These are phyloP conservation scores for Raphanus sativus DNA, from an alignment of 345 rosid genomes.

Conservation along the genomic window DNA sequence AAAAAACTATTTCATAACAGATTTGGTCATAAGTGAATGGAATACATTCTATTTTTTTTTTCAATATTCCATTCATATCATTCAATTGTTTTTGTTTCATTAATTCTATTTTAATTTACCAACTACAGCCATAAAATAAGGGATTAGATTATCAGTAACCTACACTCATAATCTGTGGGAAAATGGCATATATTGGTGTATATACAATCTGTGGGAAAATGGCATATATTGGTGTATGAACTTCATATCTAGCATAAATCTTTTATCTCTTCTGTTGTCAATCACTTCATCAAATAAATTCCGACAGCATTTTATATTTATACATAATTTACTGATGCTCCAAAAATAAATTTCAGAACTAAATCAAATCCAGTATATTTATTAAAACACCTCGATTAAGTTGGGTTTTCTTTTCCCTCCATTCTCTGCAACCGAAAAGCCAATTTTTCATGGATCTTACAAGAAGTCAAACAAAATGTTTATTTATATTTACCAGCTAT, in stretches of 20 bases:
- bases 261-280: neutral
- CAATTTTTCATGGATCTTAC: slow-evolving; percentile 2
- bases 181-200: neutral
- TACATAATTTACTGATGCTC: neutral
- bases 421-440: neutral
- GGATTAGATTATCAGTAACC: neutral
- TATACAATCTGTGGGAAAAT: too few species aligned
- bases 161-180: neutral
- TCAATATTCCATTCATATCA: too few species aligned
- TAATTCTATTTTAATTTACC: too few species aligned
- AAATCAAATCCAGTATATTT: neutral
- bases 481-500: neutral
- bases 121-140: too few species aligned
- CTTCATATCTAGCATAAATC: neutral
- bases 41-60: too few species aligned
- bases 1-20: too few species aligned
- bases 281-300: neutral
- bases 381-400: neutral
- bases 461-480: slow-evolving; percentile 18
- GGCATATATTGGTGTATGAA: neutral
- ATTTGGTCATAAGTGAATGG: too few species aligned
- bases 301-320: neutral
- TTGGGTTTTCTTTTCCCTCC: neutral
- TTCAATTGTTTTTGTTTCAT: too few species aligned
- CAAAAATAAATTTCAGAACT: neutral